Percentiles rank a stretch among this genome's conserved stretches.
phyloP scores from a whole-genome alignment of 257 asterid species.

The Henckelia pumila region DNA sequence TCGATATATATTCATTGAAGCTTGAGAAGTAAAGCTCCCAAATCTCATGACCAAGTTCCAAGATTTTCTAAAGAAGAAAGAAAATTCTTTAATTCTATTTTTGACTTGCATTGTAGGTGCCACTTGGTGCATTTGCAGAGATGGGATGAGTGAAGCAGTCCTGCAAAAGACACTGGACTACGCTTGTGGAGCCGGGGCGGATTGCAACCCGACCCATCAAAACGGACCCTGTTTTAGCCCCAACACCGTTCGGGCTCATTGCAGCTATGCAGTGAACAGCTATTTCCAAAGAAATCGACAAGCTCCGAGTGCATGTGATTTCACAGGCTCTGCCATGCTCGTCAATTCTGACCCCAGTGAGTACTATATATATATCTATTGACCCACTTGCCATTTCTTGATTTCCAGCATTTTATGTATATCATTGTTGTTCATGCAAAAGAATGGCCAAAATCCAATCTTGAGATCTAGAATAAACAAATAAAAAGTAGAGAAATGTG shows the following conservation, averaged over 20 bases:
- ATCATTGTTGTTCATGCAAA: too few species aligned
- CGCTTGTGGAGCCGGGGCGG: slow-evolving; percentile 92
- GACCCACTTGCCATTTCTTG: neutral
- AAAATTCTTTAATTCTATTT: neutral
- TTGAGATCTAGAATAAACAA: too few species aligned
- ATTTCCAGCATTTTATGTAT: neutral
- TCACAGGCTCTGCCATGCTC: slow-evolving; percentile 61
- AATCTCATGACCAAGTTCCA: neutral
- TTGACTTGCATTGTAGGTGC: slow-evolving; percentile 41
- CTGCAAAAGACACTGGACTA: slow-evolving; percentile 79
- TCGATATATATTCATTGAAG: too few species aligned
- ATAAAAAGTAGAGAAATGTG: too few species aligned
- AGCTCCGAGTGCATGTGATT: slow-evolving; percentile 55
- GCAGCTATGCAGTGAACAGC: slow-evolving; percentile 86
- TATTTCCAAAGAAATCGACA: slow-evolving; percentile 73
- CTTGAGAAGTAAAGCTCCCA: too few species aligned
- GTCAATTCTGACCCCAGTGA: slow-evolving; percentile 64
- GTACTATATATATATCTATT: too few species aligned
- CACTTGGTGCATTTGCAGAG: slow-evolving; percentile 84
- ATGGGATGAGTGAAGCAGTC: slow-evolving; percentile 43
- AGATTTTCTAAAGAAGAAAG: neutral
- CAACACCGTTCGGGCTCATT: slow-evolving; percentile 65
- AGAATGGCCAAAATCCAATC: too few species aligned
- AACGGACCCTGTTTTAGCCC: slow-evolving; percentile 70
- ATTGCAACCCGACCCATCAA: slow-evolving; percentile 61